Evolutionary conservation across 1,284 basidiomycete species (phyloP), one percentile per base, ranked within the genome.

Genomic region (Tetrapyrgos nigripes): DNA sequence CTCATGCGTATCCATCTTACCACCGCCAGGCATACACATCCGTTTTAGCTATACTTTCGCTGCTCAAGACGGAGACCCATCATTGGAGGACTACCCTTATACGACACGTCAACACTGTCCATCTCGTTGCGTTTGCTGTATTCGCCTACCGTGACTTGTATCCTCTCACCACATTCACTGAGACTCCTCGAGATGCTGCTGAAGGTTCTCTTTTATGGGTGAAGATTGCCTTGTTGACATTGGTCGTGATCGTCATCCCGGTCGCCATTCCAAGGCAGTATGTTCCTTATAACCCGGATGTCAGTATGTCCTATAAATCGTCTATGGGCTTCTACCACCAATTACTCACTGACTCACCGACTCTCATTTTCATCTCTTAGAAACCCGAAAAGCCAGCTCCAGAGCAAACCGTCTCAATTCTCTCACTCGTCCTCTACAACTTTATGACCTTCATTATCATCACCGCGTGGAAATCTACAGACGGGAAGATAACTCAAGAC

Each of bases 361-460:
- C 71, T 44, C 72, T 72, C 4, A 58, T 64, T 72, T 1, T 64
- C 70, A n/a, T n/a, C n/a, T n/a, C n/a, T 53, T 52, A 83, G 81
- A 69, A 80, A 49, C 79, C 79, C 3, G 69, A 71, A 61, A 66
- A 73, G 21, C 75, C 78, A 8, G 81, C 80, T 64, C 80, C 82
- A 0, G 84, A 87, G 61, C 85, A 87, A 65, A 83, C 85, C 0
- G 82, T 87, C 0, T 84, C 88, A 0, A 72, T 83, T 49, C 63
- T 88, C n/a, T 87, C 83, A 3, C 75, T 86, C 60, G 47, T 81
- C 11, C 76, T 83, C 37, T 92, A 82, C 70, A 76, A 78, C 27
- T 92, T 85, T 75, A 72, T 91, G 67, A 80, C 88, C 57, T 71
- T 76, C 0, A 71, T 87, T 48, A 76, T 89, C 47, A 76, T 77